Evolutionary conservation across 1,139 yeast genomes (phyloP).

Genomic region (Yamadazyma siamensis): DNA sequence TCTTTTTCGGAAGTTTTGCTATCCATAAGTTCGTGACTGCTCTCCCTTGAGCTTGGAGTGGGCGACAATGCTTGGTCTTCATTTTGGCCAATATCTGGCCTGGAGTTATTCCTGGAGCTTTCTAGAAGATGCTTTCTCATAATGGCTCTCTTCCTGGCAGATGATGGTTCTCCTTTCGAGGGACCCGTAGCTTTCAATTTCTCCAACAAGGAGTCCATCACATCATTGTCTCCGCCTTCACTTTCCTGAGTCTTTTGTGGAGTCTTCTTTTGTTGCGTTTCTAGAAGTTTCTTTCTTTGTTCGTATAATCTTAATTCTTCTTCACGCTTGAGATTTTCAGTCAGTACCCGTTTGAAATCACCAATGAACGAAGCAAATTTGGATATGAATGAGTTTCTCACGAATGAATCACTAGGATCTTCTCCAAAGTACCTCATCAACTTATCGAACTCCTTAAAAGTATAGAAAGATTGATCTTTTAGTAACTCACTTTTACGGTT

Average conservation of each 20-base stretch:
- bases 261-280: conserved; percentile 31
- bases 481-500: conserved; percentile 63
- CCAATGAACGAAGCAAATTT: conserved; percentile 70
- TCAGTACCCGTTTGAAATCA: conserved; percentile 74
- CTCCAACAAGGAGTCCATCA: conserved; percentile 72
- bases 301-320: conserved; percentile 78
- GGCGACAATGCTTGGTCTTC: conserved; percentile 14
- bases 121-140: conserved; percentile 61
- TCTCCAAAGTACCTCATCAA: conserved; percentile 77
- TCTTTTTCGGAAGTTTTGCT: conserved; percentile 6
- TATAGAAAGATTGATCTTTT: conserved; percentile 58
- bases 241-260: conserved; percentile 14
- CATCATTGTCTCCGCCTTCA: conserved; percentile 42
- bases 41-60: conserved; percentile 7
- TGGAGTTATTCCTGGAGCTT: conserved; percentile 21
- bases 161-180: conserved; percentile 65
- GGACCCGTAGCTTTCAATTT: conserved; percentile 75
- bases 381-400: conserved; percentile 64
- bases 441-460: conserved; percentile 65
- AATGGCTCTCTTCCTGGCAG: conserved; percentile 79
- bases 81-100: conserved; percentile 3
- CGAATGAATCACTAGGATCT: conserved; percentile 66
- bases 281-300: conserved; percentile 63
- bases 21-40: too few species aligned
- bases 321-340: conserved; percentile 74